phyloP scores from a whole-genome alignment of 352 stramenopile species.

The Pythium apleroticum region DNA sequence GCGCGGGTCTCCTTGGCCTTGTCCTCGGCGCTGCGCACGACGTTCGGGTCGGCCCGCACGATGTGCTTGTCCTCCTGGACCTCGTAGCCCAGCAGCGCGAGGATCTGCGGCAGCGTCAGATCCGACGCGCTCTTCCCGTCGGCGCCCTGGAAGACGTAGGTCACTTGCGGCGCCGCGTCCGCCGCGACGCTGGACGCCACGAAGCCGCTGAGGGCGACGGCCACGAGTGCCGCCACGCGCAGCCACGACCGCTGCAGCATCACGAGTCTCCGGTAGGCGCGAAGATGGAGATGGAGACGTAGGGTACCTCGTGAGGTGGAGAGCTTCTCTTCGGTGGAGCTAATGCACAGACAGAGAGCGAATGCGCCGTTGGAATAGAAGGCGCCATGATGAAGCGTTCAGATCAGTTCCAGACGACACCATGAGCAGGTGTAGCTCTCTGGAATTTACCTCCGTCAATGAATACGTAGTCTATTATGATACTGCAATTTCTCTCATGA shows the following conservation, averaged over 20 bases:
- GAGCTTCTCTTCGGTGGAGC: neutral
- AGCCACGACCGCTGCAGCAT: neutral
- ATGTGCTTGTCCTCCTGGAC: conserved; percentile 14
- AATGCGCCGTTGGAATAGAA: neutral
- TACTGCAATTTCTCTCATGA: too few relatives aligned
- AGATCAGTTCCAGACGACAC: neutral
- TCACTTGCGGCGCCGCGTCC: neutral
- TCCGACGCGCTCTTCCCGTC: conserved; percentile 9
- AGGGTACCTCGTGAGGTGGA: neutral
- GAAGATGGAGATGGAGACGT: too few relatives aligned
- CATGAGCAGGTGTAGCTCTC: neutral
- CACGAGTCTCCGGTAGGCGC: too few relatives aligned
- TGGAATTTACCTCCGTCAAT: neutral
- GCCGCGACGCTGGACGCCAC: neutral
- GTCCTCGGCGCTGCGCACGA: conserved; percentile 8
- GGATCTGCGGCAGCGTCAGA: conserved; percentile 22
- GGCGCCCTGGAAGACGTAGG: conserved; percentile 17
- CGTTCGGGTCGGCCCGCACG: conserved; percentile 14
- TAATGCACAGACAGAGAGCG: neutral
- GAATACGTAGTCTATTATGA: neutral
- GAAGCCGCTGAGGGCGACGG: neutral
- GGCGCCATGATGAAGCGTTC: neutral
- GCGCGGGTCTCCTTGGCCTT: conserved; percentile 18
- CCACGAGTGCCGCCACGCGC: neutral
- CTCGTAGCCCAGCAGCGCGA: conserved; percentile 20